Percentiles rank a stretch among this genome's conserved stretches.
phyloP scores from a whole-genome alignment of 1,139 yeast genomes.

The Saccharomycopsis crataegensis region DNA sequence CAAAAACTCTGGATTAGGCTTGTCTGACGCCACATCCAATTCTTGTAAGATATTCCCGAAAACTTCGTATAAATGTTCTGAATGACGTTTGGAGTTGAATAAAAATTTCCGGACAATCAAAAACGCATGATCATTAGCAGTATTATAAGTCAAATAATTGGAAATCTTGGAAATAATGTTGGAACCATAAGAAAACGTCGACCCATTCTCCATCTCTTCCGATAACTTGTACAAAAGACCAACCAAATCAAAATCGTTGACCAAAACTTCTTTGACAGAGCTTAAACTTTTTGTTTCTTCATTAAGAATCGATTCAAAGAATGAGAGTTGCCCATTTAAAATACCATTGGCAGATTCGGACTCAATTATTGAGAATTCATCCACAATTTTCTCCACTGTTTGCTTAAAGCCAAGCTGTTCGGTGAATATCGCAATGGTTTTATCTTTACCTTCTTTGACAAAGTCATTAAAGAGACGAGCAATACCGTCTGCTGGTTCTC shows the following conservation, averaged over 20 bases:
- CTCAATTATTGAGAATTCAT: too few species aligned
- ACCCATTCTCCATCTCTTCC: not conserved
- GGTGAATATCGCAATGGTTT: not conserved
- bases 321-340: constrained; percentile 16
- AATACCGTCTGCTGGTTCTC: constrained; percentile 43
- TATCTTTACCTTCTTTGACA: not conserved
- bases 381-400: not conserved
- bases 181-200: not conserved
- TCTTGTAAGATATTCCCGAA: not conserved
- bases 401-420: not conserved
- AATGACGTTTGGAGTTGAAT: not conserved
- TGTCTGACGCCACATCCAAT: not conserved
- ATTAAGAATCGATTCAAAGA: constrained; percentile 27
- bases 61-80: not conserved
- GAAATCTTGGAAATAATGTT: not conserved
- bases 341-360: not conserved
- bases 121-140: not conserved
- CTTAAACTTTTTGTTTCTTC: constrained; percentile 22
- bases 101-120: constrained; percentile 4
- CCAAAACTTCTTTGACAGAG: constrained; percentile 30
- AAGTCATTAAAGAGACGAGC: constrained; percentile 25
- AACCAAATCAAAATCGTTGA: constrained; percentile 40
- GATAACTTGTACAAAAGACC: constrained; percentile 23
- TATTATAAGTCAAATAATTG: constrained; percentile 1
- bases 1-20: not conserved